Base-by-base conservation (phyloP, 495 filamentous ascomycete species). In the Pyrenula aspistea region DNA sequence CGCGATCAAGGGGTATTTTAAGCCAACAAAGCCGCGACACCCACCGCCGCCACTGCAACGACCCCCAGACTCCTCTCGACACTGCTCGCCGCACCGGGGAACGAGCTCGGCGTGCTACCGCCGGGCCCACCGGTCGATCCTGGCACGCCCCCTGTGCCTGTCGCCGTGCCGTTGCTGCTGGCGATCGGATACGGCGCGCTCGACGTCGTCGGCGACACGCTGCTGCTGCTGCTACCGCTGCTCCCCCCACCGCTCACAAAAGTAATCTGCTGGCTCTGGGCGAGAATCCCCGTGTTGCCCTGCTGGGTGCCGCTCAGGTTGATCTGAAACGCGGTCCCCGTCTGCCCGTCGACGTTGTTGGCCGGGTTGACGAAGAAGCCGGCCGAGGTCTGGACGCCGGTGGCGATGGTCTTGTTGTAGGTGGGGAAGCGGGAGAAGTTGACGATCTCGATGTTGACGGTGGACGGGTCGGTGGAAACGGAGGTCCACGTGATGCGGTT, bases 351-450 rank as follows among this genome's bases (percentile, higher is more conserved):
- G 15, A 42, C 31, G 24, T 67, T 70, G 11, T 60, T 52, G 1
- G 65, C 68, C 20, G 58, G 31, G 24, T 63, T 23, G n/a, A 65
- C 49, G 31, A 42, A 72, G 8, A 65, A 65, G 3, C 65, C 67
- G 20, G 54, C 59, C 10, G 60, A 59, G 2, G 63, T 62, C n/a
- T 68, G 61, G 22, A 71, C 61, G 56, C 62, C 59, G 11, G 59
- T 56, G 10, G 67, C 68, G 49, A 76, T 69, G 2, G 73, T 69
- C 51, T 74, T 69, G 20, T 74, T 64, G 1, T 81, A 62, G 3
- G 58, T 60, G 47, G 69, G 69, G 42, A 69, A 68, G 25, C 61
- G 57, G 56, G 66, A 61, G 23, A 68, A 57, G 51, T 71, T 71
- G 55, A 71, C 68, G 10, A 71, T 56, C n/a, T 69, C 57, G 42